A percentile compares a stretch with the other conserved stretches of the same genome.
Evolutionary conservation across 805 yeast species (phyloP).

Genomic region (Kurtzmaniella cleridarum): DNA sequence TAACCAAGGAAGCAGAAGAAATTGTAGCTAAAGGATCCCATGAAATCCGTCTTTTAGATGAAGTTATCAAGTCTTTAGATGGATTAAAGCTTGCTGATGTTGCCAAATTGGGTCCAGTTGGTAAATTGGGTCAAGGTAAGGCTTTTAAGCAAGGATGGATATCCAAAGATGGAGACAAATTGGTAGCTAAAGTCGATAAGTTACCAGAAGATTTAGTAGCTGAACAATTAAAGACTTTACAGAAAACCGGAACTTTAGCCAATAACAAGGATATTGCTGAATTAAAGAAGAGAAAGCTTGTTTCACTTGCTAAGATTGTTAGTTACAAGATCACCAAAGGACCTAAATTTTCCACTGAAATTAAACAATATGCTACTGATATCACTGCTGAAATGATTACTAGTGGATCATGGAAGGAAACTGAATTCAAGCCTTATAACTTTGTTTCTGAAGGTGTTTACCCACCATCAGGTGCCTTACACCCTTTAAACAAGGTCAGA

Average conservation of each 20-base stretch:
- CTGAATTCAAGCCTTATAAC: slow-evolving; percentile 90
- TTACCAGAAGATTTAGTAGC: slow-evolving; percentile 67
- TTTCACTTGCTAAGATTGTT: slow-evolving; percentile 62
- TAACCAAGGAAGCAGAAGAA: slow-evolving; percentile 78
- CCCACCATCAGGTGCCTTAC: slow-evolving; percentile 88
- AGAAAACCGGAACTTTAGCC: slow-evolving; percentile 47
- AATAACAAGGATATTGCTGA: slow-evolving; percentile 71
- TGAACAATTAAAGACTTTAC: slow-evolving; percentile 52
- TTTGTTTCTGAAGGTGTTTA: slow-evolving; percentile 90
- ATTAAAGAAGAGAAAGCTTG: slow-evolving; percentile 89
- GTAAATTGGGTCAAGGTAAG: slow-evolving; percentile 91
- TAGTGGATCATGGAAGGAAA: slow-evolving; percentile 74
- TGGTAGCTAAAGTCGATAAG: slow-evolving; percentile 54
- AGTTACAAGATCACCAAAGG: slow-evolving; percentile 79
- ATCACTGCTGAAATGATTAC: slow-evolving; percentile 89
- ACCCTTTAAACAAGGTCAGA: slow-evolving; percentile 93
- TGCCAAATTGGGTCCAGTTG: slow-evolving; percentile 71
- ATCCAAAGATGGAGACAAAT: slow-evolving; percentile 75
- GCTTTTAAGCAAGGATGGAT: slow-evolving; percentile 99
- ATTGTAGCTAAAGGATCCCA: slow-evolving; percentile 82
- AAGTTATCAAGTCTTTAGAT: slow-evolving; percentile 68
- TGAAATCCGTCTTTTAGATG: slow-evolving; percentile 73
- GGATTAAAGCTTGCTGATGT: slow-evolving; percentile 81
- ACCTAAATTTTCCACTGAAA: slow-evolving; percentile 72
- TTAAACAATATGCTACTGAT: slow-evolving; percentile 84